Evolutionary conservation across 192 early-diverging fungal genomes (phyloP).

Genomic region (Dispira simplex): DNA sequence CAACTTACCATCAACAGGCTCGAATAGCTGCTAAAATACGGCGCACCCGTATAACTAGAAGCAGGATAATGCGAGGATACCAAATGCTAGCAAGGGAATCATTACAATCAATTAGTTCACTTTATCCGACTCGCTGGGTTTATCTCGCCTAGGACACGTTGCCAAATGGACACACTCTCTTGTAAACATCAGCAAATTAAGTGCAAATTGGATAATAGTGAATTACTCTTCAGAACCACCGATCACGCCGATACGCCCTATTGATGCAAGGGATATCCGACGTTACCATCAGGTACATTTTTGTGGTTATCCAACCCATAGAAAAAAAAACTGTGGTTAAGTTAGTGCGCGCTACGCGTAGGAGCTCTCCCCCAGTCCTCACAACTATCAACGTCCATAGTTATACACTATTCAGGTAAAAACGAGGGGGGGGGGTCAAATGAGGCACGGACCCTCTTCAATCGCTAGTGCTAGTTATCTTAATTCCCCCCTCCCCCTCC

Average conservation of each 20-base stretch:
- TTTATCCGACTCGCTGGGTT: not conserved
- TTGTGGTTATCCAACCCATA: not conserved
- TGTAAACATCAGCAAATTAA: not conserved
- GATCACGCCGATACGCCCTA: constrained; percentile 54
- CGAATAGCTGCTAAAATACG: constrained; percentile 69
- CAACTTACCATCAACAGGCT: constrained; percentile 47
- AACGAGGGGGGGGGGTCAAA: no score
- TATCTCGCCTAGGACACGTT: no score
- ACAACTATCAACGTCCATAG: not conserved
- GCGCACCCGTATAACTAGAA: constrained; percentile 68
- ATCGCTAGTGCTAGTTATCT: no score
- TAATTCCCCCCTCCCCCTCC: no score
- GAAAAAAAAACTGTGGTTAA: not conserved
- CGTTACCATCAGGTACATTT: not conserved
- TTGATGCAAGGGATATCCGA: not conserved
- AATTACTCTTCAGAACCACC: constrained; percentile 76
- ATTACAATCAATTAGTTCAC: not conserved
- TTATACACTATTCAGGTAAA: not conserved
- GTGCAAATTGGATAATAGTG: not conserved
- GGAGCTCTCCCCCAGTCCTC: no score
- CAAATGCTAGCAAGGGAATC: not conserved
- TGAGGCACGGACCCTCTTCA: no score
- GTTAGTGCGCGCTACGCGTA: not conserved
- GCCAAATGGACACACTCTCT: not conserved
- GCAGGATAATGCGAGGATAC: not conserved